Evolutionary conservation across 441 rosid genomes (phyloP).

Genomic region (Erodium texanum): DNA sequence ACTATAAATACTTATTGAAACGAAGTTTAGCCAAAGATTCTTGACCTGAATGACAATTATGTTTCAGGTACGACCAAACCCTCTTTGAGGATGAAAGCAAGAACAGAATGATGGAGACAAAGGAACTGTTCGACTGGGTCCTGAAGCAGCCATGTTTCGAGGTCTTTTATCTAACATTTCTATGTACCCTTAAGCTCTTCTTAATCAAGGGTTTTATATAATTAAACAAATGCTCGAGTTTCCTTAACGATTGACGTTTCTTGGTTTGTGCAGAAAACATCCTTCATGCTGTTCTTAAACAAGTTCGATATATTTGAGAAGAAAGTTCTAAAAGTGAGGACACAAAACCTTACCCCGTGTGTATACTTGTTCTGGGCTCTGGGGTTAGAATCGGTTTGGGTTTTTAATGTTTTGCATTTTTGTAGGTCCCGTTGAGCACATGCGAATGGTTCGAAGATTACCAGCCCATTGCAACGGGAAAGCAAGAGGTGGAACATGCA

Average conservation of each 20-base stretch:
- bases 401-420: conserved; percentile 8
- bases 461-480: conserved; percentile 72
- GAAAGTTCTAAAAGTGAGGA: conserved; percentile 74
- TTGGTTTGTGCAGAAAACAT: conserved; percentile 65
- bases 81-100: conserved; percentile 84
- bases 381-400: not conserved
- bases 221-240: not conserved
- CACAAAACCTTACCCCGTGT: not conserved
- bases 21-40: not conserved
- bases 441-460: conserved; percentile 95
- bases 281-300: conserved; percentile 92
- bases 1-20: not conserved
- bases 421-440: conserved; percentile 65
- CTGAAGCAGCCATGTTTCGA: conserved; percentile 95
- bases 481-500: conserved; percentile 86
- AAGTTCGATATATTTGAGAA: conserved; percentile 94
- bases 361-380: not conserved
- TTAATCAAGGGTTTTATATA: not conserved
- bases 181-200: not conserved
- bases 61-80: conserved; percentile 78
- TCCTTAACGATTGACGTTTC: conserved; percentile 1
- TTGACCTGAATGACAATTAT: not conserved
- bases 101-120: conserved; percentile 90
- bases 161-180: conserved; percentile 32
- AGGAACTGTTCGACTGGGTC: conserved; percentile 92